Conservation (phyloP, 371 early-diverging fungal genomes). For the Mortierella sp. region DNA sequence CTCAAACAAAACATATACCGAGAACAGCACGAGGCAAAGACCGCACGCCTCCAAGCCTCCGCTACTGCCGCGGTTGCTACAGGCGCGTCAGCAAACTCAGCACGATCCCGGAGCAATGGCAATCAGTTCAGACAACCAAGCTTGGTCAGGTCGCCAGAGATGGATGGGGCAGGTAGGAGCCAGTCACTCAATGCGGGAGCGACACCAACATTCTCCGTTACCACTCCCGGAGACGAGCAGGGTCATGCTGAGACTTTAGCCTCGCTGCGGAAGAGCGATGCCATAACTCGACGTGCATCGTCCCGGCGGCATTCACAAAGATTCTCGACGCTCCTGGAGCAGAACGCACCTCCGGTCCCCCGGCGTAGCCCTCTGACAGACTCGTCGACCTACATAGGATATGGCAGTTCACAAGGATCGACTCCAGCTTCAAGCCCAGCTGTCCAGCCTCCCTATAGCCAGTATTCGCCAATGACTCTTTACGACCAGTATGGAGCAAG, state of each 20-base stretch:
- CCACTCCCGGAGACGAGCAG: conserved; percentile 23
- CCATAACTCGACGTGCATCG: conserved; percentile 49
- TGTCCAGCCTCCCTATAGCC: conserved; percentile 3
- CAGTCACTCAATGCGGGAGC: conserved; percentile 18
- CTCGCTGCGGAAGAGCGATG: conserved; percentile 52
- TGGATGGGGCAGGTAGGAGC: conserved; percentile 6
- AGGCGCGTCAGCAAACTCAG: conserved; percentile 11
- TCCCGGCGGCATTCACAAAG: conserved; percentile 37
- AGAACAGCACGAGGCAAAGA: conserved; percentile 40
- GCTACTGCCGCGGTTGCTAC: conserved; percentile 11
- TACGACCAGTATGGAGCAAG: conserved; percentile 15
- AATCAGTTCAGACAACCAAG: conserved; percentile 23
- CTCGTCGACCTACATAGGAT: conserved; percentile 26
- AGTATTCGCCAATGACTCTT: conserved; percentile 20
- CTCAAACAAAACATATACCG: conserved; percentile 62
- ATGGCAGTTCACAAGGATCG: conserved; percentile 24
- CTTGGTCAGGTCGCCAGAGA: conserved; percentile 3
- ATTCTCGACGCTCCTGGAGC: conserved; percentile 38
- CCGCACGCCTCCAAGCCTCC: conserved; percentile 12
- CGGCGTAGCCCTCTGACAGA: conserved; percentile 30
- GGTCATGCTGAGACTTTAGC: conserved; percentile 53
- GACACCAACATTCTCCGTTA: conserved; percentile 12
- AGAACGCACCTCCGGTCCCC: conserved; percentile 34
- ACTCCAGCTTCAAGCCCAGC: conserved; percentile 28
- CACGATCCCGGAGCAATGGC: conserved; percentile 31